These are phyloP conservation scores for Linnemannia hyalina DNA, from an alignment of 192 early-diverging fungal species.

Conservation along the genomic window DNA sequence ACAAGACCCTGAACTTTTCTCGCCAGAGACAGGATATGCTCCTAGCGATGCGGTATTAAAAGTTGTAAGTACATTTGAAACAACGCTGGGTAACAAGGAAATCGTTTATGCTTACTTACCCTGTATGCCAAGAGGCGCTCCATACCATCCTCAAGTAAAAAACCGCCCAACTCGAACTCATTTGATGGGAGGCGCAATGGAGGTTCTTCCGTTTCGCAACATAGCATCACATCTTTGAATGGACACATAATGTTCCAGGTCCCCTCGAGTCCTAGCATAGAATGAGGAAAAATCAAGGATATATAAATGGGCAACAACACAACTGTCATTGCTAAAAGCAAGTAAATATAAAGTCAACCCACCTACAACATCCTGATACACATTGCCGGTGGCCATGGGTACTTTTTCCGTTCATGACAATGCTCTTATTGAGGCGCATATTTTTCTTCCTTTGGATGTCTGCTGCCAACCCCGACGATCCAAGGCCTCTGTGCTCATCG, in stretches of 20 bases:
- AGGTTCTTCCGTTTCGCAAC: conserved; percentile 21
- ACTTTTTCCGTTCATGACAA: conserved; percentile 1
- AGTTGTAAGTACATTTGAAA: no score
- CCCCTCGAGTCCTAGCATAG: conserved; percentile 17
- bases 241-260: conserved; percentile 17
- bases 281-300: no score
- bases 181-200: conserved; percentile 2
- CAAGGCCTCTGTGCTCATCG: conserved; percentile 32
- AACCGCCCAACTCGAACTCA: conserved; percentile 18
- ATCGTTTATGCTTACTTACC: conserved; percentile 12
- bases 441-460: conserved; percentile 15
- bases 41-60: conserved; percentile 8
- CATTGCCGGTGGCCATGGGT: conserved; percentile 2
- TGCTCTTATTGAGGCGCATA: conserved; percentile 19
- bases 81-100: neutral
- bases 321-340: neutral
- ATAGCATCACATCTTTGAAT: conserved; percentile 12
- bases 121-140: conserved; percentile 20
- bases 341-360: conserved; percentile 8
- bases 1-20: conserved; percentile 23
- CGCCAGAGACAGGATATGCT: conserved; percentile 22
- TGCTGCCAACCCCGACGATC: conserved; percentile 21
- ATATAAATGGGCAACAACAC: no score
- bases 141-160: conserved; percentile 27
- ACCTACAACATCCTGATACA: conserved; percentile 24